phyloP scores from a whole-genome alignment of 2,329 filamentous ascomycete genomes.

The Penicillium vulpinum region DNA sequence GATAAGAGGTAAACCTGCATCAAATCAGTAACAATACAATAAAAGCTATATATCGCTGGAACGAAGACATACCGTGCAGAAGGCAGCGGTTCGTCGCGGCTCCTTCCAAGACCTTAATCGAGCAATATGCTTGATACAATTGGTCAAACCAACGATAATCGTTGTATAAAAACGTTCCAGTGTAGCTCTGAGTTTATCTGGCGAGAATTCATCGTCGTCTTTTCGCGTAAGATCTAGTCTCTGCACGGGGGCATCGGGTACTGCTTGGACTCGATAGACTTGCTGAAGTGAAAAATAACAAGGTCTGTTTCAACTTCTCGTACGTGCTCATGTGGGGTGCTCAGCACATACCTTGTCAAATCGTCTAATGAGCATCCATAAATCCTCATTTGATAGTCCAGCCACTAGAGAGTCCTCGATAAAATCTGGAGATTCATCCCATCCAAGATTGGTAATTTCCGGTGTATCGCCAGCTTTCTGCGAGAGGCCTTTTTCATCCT shows the following conservation, averaged over 20 bases:
- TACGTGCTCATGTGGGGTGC: too few species aligned
- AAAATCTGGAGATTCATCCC: slow-evolving; percentile 12
- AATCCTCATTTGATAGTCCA: slow-evolving; percentile 68
- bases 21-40: background rate
- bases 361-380: slow-evolving; percentile 69
- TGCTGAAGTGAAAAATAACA: slow-evolving; percentile 44
- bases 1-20: slow-evolving; percentile 58
- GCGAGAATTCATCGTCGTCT: slow-evolving; percentile 80
- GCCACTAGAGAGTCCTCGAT: slow-evolving; percentile 56
- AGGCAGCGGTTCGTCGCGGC: slow-evolving; percentile 64
- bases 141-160: slow-evolving; percentile 66
- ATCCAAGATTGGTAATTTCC: slow-evolving; percentile 22
- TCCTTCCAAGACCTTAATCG: slow-evolving; percentile 80
- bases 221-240: slow-evolving; percentile 77
- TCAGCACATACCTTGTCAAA: slow-evolving; percentile 65
- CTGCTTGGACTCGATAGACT: slow-evolving; percentile 71
- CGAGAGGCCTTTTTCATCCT: slow-evolving; percentile 20
- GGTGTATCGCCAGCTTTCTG: slow-evolving; percentile 17
- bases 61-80: slow-evolving; percentile 54
- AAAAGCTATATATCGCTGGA: background rate
- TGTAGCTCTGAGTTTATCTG: slow-evolving; percentile 76
- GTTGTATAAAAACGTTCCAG: slow-evolving; percentile 81
- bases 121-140: slow-evolving; percentile 70
- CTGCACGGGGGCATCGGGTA: slow-evolving; percentile 60
- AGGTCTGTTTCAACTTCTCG: background rate